Evolutionary conservation across 164 flowering plant species (phyloP).

Genomic region (Kalanchoe fedtschenkoi): DNA sequence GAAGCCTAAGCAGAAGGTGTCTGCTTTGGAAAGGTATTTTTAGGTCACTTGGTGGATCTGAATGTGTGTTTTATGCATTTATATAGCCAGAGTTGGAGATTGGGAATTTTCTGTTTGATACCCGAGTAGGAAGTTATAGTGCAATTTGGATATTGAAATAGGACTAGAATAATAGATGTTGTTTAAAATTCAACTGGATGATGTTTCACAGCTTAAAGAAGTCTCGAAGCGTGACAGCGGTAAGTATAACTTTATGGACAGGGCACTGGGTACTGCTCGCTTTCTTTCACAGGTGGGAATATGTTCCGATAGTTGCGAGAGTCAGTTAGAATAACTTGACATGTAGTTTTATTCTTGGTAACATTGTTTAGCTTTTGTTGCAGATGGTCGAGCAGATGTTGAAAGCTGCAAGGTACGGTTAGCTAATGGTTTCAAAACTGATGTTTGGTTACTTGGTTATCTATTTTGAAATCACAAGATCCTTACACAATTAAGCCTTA

Average conservation of each 20-base stretch:
- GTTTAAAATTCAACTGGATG: background rate
- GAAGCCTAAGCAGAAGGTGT: slow-evolving; percentile 41
- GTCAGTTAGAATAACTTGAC: background rate
- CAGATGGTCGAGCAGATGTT: slow-evolving; percentile 86
- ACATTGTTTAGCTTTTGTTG: slow-evolving; percentile 13
- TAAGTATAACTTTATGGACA: slow-evolving; percentile 54
- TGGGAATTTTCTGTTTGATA: too few species aligned
- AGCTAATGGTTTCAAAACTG: background rate
- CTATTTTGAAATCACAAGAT: background rate
- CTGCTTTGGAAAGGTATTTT: slow-evolving; percentile 57
- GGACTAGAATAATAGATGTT: background rate
- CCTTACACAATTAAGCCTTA: background rate
- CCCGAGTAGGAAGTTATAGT: background rate
- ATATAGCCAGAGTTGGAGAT: too few species aligned
- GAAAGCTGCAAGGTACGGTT: slow-evolving; percentile 82
- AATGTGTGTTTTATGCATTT: too few species aligned
- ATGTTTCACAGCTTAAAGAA: slow-evolving; percentile 46
- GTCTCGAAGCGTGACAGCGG: slow-evolving; percentile 31
- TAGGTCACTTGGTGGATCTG: too few species aligned
- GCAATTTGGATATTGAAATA: background rate
- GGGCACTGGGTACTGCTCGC: slow-evolving; percentile 65
- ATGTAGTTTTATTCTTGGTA: background rate
- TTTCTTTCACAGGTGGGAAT: slow-evolving; percentile 46
- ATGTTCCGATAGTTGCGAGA: too few species aligned
- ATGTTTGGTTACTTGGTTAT: background rate